phyloP scores from a whole-genome alignment of 2,329 filamentous ascomycete genomes.

The Dactylonectria estremocensis region DNA sequence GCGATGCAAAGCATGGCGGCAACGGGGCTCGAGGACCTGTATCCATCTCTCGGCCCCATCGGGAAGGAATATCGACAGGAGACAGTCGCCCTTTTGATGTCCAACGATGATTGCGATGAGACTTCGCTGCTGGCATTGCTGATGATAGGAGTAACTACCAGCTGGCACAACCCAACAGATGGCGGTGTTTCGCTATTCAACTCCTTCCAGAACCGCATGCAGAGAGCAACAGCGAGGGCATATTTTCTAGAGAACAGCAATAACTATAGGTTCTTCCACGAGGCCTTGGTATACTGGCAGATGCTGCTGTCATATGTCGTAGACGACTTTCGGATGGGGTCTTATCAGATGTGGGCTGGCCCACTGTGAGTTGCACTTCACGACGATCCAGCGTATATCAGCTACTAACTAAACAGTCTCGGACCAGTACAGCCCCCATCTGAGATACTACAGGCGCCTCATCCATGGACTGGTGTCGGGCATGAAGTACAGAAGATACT shows the following conservation, averaged over 20 bases:
- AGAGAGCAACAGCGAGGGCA: constrained; percentile 13
- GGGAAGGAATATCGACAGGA: constrained; percentile 29
- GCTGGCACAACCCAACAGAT: constrained; percentile 32
- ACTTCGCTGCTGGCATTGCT: constrained; percentile 35
- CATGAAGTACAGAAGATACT: constrained; percentile 27
- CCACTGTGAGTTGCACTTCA: constrained; percentile 14
- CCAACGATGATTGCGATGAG: constrained; percentile 20
- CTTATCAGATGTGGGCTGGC: constrained; percentile 11
- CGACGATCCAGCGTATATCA: neutral
- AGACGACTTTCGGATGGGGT: constrained; percentile 27
- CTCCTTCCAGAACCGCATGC: constrained; percentile 33
- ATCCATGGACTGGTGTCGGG: constrained; percentile 36
- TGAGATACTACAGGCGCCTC: constrained; percentile 17
- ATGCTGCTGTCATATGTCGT: constrained; percentile 35
- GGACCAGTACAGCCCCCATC: constrained; percentile 16
- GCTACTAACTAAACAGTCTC: constrained; percentile 4
- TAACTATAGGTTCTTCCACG: constrained; percentile 33
- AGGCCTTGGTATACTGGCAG: constrained; percentile 34
- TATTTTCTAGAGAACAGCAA: constrained; percentile 17
- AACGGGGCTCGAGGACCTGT: constrained; percentile 26
- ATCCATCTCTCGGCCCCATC: constrained; percentile 24
- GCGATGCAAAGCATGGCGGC: constrained; percentile 36
- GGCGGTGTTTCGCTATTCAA: constrained; percentile 33
- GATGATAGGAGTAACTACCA: constrained; percentile 31
- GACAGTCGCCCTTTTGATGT: constrained; percentile 23